Evolutionary conservation across 148 eudicot genomes (phyloP), one percentile per base, ranked within the genome.

Genomic region (Linanthus parryae): DNA sequence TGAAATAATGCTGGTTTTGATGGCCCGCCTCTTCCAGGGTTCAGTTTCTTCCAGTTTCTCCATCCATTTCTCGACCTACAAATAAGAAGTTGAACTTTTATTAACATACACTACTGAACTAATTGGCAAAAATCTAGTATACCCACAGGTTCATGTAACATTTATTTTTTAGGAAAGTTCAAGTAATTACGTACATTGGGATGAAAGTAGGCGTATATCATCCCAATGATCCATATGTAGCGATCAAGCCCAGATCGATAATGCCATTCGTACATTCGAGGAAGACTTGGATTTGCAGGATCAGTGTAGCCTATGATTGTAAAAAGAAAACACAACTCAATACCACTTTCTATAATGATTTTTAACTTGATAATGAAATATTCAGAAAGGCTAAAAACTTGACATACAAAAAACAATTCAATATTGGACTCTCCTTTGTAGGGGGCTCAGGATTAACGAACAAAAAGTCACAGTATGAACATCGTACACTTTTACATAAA

Each of bases 221-320:
- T 91, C 44, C 98, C 98, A 50, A 87, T 73, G 54, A 91, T 87
- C 98, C 98, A 91, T 54, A 91, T 77, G 64, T 91, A 87, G 23
- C 98, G 96, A 75, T 91, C 98, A 70, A 91, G 87, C 60, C 98
- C 98, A 49, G 98, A 91, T 77, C 98, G 76, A 61, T 86, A 91
- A 62, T 91, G 98, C 98, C 98, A 91, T 48, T 91, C 98, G 44
- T 87, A 87, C 47, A 84, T 54, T 43, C 81, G 83, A 66, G 95
- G 86, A 52, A 91, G 76, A 66, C 81, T 87, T 26, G 94, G 98
- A 69, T 91, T 87, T 63, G 87, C 98, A 50, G 98, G 98, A 79
- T 87, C 98, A 53, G 62, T 53, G 64, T 91, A 91, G 12, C 84
- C 98, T 91, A 81, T 44, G 54, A 72, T 42, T n/a, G 31, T 21